Conservation (phyloP, 129 eudicot species). For the Erigeron canadensis region DNA sequence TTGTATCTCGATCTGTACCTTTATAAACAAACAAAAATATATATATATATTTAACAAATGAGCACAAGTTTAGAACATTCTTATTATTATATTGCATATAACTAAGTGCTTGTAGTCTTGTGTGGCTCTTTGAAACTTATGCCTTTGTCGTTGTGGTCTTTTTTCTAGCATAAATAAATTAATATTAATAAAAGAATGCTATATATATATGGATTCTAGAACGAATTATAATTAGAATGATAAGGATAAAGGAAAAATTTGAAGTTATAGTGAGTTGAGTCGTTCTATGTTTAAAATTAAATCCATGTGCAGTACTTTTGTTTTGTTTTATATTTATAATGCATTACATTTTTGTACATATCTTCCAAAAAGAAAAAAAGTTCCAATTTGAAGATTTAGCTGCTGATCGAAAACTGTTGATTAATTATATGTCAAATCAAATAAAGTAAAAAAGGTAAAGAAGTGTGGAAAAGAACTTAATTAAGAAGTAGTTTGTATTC, state of each 20-base stretch:
- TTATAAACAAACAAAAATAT: neutral
- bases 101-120: constrained; percentile 17
- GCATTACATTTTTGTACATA: no score
- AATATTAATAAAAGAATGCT: neutral
- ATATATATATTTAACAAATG: constrained; percentile 1
- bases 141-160: neutral
- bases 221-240: neutral
- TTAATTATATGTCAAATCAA: no score
- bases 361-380: no score
- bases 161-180: neutral
- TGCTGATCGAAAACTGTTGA: no score
- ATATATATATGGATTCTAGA: neutral
- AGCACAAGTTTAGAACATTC: constrained; percentile 7
- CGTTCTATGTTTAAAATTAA: neutral
- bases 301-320: constrained; percentile 8
- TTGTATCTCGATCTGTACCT: no score
- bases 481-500: neutral
- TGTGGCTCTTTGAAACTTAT: neutral
- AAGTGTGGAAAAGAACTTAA: neutral
- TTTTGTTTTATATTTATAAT: no score
- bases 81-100: constrained; percentile 4
- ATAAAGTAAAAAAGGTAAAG: neutral
- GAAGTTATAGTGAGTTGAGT: neutral
- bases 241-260: neutral
- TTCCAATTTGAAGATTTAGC: no score